These are phyloP conservation scores for Lactifluus rugatus DNA, from an alignment of 768 basidiomycete genomes.

Conservation along the genomic window DNA sequence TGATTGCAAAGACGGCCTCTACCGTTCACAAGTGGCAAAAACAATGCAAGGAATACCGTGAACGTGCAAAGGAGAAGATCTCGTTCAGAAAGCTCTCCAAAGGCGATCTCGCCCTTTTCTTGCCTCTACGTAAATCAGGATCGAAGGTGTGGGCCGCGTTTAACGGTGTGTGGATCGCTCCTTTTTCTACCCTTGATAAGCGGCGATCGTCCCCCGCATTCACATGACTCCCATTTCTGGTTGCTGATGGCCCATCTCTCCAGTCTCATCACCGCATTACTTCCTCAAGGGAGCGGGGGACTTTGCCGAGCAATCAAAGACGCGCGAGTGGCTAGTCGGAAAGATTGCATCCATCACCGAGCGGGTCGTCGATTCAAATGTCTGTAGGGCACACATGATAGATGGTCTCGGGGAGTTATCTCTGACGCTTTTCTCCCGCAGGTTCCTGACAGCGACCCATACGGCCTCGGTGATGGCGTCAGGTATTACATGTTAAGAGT, in stretches of 20 bases:
- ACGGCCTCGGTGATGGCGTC: slow-evolving; percentile 74
- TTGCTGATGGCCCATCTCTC: background rate
- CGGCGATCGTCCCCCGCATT: background rate
- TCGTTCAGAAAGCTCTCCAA: slow-evolving; percentile 90
- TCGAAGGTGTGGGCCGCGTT: slow-evolving; percentile 96
- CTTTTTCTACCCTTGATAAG: background rate
- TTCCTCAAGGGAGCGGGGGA: slow-evolving; percentile 81
- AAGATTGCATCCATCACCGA: slow-evolving; percentile 84
- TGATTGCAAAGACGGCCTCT: slow-evolving; percentile 65
- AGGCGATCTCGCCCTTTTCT: slow-evolving; percentile 88
- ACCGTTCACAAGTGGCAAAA: slow-evolving; percentile 95
- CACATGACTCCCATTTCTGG: background rate
- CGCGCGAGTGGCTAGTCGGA: slow-evolving; percentile 90
- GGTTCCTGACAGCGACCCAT: slow-evolving; percentile 79
- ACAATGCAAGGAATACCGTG: slow-evolving; percentile 89
- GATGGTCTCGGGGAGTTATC: background rate
- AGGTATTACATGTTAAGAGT: slow-evolving; percentile 91
- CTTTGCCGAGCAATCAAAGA: slow-evolving; percentile 79
- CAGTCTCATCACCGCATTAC: slow-evolving; percentile 93
- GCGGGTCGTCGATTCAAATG: slow-evolving; percentile 69
- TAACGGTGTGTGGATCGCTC: slow-evolving; percentile 51
- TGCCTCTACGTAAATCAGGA: slow-evolving; percentile 88
- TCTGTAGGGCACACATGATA: slow-evolving; percentile 27
- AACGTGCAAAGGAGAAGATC: slow-evolving; percentile 89
- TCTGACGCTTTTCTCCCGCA: slow-evolving; percentile 25